A percentile compares a stretch with the other conserved stretches of the same genome.
Conservation (phyloP, 768 basidiomycete species). For the Phanerochaete sordida region DNA sequence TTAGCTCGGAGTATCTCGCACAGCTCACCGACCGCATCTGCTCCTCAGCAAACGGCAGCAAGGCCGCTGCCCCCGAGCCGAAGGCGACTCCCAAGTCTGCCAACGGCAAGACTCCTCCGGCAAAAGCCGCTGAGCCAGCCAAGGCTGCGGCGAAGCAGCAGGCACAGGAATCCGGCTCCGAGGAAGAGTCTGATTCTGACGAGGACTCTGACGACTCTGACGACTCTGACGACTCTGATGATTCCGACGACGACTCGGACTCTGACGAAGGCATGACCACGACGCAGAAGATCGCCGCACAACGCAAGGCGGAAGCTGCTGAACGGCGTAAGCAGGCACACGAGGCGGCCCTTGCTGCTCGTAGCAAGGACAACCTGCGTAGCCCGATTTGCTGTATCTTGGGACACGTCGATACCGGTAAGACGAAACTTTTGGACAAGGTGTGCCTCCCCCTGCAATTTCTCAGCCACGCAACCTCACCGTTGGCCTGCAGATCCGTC, state of each 20-base stretch:
- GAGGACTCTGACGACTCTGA: slow-evolving; percentile 34
- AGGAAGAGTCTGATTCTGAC: slow-evolving; percentile 32
- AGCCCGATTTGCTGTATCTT: slow-evolving; percentile 98
- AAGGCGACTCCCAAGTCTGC: neutral
- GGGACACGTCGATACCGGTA: slow-evolving; percentile 99
- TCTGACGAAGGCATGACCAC: slow-evolving; percentile 64
- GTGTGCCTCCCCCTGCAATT: slow-evolving; percentile 35
- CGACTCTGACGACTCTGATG: slow-evolving; percentile 37
- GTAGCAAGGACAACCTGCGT: slow-evolving; percentile 86
- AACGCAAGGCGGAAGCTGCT: slow-evolving; percentile 82
- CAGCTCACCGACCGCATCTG: neutral
- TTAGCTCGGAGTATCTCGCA: neutral
- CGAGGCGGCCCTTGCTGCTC: slow-evolving; percentile 79
- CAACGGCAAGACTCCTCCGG: slow-evolving; percentile 21
- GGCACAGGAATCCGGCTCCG: slow-evolving; percentile 16
- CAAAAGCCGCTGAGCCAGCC: slow-evolving; percentile 17
- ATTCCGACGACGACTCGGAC: slow-evolving; percentile 36
- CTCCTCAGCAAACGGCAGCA: slow-evolving; percentile 11
- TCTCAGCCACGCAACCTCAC: neutral
- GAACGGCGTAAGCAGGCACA: slow-evolving; percentile 75
- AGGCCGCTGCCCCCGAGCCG: slow-evolving; percentile 6
- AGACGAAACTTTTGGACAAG: slow-evolving; percentile 97
- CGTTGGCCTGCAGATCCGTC: slow-evolving; percentile 73
- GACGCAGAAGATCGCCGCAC: slow-evolving; percentile 61
- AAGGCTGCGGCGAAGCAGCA: slow-evolving; percentile 10